Evolutionary conservation across 306 rosid species (phyloP).

Genomic region (Inga oerstediana): DNA sequence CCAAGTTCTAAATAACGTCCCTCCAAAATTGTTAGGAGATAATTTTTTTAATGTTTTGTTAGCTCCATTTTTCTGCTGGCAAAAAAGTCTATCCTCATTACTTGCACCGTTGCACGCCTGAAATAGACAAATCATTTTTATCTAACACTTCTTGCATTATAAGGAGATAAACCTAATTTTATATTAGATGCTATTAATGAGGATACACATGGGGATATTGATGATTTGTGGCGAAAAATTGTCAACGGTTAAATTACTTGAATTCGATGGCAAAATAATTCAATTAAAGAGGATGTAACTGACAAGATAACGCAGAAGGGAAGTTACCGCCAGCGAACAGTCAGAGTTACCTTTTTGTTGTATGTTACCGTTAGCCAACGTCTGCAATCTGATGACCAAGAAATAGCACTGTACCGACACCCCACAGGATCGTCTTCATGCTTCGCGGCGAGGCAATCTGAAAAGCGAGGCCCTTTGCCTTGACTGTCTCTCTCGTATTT

Average conservation of each 20-base stretch:
- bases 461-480: not conserved
- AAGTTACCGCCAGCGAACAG: not conserved
- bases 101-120: too few relatives aligned
- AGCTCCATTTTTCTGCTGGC: too few relatives aligned
- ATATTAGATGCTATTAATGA: not conserved
- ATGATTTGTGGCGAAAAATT: not conserved
- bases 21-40: too few relatives aligned
- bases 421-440: not conserved
- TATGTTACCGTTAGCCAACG: slow-evolving; percentile 19
- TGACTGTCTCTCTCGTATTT: not conserved
- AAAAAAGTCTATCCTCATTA: too few relatives aligned
- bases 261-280: not conserved
- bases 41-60: too few relatives aligned
- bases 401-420: slow-evolving; percentile 1
- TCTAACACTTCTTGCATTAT: not conserved
- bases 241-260: not conserved
- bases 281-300: not conserved
- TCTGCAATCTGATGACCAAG: not conserved
- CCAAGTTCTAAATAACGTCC: too few relatives aligned
- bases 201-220: not conserved
- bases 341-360: not conserved
- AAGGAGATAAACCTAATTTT: not conserved
- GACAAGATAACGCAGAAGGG: not conserved
- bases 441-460: not conserved
- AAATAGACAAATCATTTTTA: too few relatives aligned